Conservation (phyloP, 441 rosid species). For the Gossypium trilobum region DNA sequence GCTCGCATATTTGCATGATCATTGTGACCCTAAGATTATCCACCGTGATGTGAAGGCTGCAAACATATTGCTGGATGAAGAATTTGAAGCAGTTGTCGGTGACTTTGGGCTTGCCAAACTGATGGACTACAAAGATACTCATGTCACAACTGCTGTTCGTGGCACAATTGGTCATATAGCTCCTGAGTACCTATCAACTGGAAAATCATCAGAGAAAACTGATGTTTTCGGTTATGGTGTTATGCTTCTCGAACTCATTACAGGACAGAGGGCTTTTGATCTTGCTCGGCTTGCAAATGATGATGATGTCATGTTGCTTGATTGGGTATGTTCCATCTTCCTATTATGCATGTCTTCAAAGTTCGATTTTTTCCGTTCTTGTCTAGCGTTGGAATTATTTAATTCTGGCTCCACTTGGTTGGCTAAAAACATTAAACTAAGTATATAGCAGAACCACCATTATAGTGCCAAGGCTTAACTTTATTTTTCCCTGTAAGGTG, state of each 20-base stretch:
- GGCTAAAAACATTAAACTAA: background rate
- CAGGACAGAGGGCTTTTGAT: conserved; percentile 79
- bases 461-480: background rate
- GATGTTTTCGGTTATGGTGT: conserved; percentile 80
- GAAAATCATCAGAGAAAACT: conserved; percentile 66
- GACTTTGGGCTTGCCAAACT: conserved; percentile 73
- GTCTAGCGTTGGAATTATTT: background rate
- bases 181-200: conserved; percentile 71
- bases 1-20: conserved; percentile 66
- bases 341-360: background rate
- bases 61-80: conserved; percentile 63
- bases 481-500: background rate
- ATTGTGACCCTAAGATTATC: conserved; percentile 67
- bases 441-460: background rate
- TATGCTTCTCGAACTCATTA: conserved; percentile 81
- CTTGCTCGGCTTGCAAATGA: conserved; percentile 81
- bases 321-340: conserved; percentile 47
- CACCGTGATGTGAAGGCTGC: conserved; percentile 81
- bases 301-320: conserved; percentile 76
- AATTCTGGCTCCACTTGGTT: background rate
- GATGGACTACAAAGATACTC: conserved; percentile 72
- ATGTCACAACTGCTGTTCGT: conserved; percentile 66
- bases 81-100: conserved; percentile 69
- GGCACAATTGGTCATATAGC: conserved; percentile 74
- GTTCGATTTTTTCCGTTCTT: background rate